Base-by-base conservation (phyloP, 306 rosid species). In the Rubus parviflorus region DNA sequence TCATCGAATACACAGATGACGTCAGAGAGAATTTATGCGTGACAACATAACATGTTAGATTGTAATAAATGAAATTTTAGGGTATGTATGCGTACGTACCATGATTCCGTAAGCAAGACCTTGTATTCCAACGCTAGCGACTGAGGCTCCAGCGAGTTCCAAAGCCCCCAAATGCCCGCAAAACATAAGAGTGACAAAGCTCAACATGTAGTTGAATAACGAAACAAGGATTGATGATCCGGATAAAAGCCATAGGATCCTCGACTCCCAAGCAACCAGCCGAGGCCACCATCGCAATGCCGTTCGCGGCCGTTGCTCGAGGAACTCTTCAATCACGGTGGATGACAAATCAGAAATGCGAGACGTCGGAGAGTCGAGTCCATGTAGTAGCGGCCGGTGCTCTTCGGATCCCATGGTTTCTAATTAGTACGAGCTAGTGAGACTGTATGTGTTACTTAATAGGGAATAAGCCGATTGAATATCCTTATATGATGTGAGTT, bases 91-190 rank as follows among this genome's bases (percentile, higher is more conserved):
- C 0, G 40, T 20, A 7, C 83, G 52, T 87, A 91, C 93, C 97
- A 91, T 91, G 14, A 91, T 89, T 0, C 92, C 97, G 74, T 89
- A 89, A 76, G 97, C 93, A 40, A 91, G 92, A 77, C 97, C 96
- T 22, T 87, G 92, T 81, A 90, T 90, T 61, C 97, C 92, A 6
- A 88, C 93, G 69, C 84, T 80, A 8, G 93, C 93, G 13, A 91
- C 76, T 5, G 97, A 87, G 23, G 97, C 97, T 2, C 97, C 93
- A 22, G 93, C 96, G 49, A 91, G 92, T 64, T 85, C 90, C 40
- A 84, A 47, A 1, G 92, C 49, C 7, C 93, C 87, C 87, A 87
- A 83, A 58, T 92, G 97, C 0, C 97, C 95, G 71, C 86, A 53
- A 70, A 92, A 87, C 83, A 85, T 85, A 54, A 92, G 87, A 25